Percentiles rank a stretch among this genome's conserved stretches.
Conservation (phyloP, 371 early-diverging fungal species). For the Zancudomyces culisetae region DNA sequence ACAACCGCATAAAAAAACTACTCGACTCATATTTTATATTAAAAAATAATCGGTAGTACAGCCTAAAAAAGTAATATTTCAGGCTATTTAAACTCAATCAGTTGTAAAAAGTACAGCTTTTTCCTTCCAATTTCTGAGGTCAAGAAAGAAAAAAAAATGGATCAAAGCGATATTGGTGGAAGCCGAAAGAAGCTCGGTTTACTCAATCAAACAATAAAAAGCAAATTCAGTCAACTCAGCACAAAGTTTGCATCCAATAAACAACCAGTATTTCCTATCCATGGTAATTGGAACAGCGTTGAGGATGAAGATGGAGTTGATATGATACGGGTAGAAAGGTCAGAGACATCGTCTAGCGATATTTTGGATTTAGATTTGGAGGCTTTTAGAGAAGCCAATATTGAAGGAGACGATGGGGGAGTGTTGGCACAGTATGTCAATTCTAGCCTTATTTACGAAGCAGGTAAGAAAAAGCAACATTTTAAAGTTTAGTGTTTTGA, state of each 20-base stretch:
- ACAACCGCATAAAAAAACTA: no score
- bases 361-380: constrained; percentile 22
- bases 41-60: no score
- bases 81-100: no score
- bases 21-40: no score
- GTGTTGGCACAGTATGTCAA: constrained; percentile 23
- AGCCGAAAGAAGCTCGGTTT: no score
- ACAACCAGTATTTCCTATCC: background rate
- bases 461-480: constrained; percentile 7
- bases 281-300: background rate
- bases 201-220: background rate
- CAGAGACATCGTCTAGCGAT: constrained; percentile 4
- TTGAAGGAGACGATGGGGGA: constrained; percentile 24
- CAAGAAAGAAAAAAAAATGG: no score
- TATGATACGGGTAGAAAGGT: background rate
- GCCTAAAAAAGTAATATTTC: no score
- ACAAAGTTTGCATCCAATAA: background rate
- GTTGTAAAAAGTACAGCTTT: no score
- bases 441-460: constrained; percentile 22
- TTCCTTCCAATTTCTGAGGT: no score
- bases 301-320: background rate
- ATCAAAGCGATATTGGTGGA: no score
- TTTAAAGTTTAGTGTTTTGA: no score
- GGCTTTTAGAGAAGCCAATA: constrained; percentile 23
- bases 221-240: background rate